Evolutionary conservation across 768 basidiomycete species (phyloP), one percentile per base, ranked within the genome.

Genomic region (Kwoniella sp.): DNA sequence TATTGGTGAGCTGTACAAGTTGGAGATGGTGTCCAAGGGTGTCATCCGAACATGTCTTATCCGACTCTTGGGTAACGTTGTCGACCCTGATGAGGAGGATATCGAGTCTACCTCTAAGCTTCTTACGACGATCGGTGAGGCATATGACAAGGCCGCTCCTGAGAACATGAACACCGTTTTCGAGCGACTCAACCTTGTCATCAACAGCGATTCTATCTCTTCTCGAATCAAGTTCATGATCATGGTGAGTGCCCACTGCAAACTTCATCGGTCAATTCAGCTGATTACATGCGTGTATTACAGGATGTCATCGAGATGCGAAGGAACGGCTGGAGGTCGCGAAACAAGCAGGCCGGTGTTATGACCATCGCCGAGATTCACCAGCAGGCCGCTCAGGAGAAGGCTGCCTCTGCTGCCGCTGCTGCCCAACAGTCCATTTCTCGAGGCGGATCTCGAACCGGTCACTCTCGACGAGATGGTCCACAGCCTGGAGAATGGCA

Each of bases 41-140:
- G 93, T 98, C 77, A 99, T 98, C 88, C 88, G 91, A 78, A 88
- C 90, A 76, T 99, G 93, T 79, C 84, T 96, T 71, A 89, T 90
- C 82, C 91, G 93, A 77, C 81, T 96, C 11, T 79, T 98, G 11
- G 82, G 85, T 48, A 96, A 99, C 70, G 86, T 93, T 51, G 85
- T 89, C 62, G 88, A 89, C 66, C 95, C 91, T 0, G 91, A 96
- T 69, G 93, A 98, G 76, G 93, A 96, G 77, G 92, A 95, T 69
- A 87, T 99, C 59, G 93, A 98, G 80, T 88, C 86, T 40, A 80
- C 95, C 50, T 96, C 91, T 81, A 90, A 89, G 73, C 81, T 98
- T 47, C 74, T 99, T 46, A 81, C 85, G 19, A 96, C 93, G 5
- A 88, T 96, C 46, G 93, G 93, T 47, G 78, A 80, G 49, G 78